Evolutionary conservation across 805 yeast genomes (phyloP), one percentile per base, ranked within the genome.

Genomic region (Yarrowia yakushimensis): DNA sequence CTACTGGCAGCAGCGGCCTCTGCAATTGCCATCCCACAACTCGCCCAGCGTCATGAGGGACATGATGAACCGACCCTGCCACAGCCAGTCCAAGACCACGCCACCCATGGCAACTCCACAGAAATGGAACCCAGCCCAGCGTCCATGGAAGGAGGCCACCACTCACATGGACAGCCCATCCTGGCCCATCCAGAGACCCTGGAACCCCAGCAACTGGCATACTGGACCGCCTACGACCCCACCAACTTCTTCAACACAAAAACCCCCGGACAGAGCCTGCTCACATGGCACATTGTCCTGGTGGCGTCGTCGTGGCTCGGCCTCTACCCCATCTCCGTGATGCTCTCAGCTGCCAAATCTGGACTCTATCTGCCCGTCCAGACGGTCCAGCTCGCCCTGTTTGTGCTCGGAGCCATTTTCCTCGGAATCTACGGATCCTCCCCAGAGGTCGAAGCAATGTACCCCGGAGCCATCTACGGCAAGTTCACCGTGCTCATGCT

Each of bases 201-300:
- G 54, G 79, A 85, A 17, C 86, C 92, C 0, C 87, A 84, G 46
- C 97, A 91, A 72, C 76, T 84, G 62, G 71, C 79, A 27, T 92
- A 81, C 73, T 92, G 97, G 97, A 85, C 84, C 54, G 71, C 74
- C 25, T 92, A 91, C 74, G 84, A 88, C 69, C 84, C 96, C 13
- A 86, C 93, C 1, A 85, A 90, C 3, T 91, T 80, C 72, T 84
- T 89, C 74, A 65, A 64, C 42, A 59, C 71, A 17, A 65, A 63
- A 4, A 84, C 82, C 8, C 79, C 83, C 3, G 79, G 79, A 66
- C 80, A 83, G 63, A 64, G 77, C 13, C 79, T 85, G 0, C 74
- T 91, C 28, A 77, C 78, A 66, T 67, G 77, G 41, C 97, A 91
- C 69, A 74, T 84, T 10, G 67, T 71, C 2, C 71, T 82, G 3